Conservation (phyloP, 345 rosid genomes). For the Zanthoxylum bungeanum region DNA sequence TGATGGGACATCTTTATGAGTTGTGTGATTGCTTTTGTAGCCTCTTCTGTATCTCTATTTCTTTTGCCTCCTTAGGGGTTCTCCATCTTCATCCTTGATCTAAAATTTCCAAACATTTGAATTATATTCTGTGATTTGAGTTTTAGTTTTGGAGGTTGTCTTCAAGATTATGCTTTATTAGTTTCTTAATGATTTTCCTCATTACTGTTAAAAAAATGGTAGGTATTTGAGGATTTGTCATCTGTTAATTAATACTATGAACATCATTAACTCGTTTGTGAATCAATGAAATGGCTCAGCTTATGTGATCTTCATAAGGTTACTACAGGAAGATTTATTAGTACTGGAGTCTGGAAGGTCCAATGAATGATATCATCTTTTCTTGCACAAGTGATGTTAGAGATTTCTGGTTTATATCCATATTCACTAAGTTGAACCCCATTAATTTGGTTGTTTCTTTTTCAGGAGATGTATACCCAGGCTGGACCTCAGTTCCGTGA, state of each 20-base stretch:
- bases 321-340: neutral
- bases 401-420: neutral
- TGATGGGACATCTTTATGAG: neutral
- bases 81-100: neutral
- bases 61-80: neutral
- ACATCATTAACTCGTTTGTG: neutral
- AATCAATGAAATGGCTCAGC: neutral
- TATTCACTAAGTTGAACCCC: neutral
- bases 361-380: neutral
- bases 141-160: neutral
- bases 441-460: conserved; percentile 12
- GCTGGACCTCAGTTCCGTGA: conserved; percentile 94
- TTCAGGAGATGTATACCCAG: conserved; percentile 93
- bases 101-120: neutral
- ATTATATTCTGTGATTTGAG: neutral
- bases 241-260: conserved; percentile 1
- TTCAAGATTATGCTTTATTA: neutral
- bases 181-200: conserved; percentile 2
- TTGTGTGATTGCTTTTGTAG: neutral
- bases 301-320: neutral
- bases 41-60: neutral
- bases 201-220: no score
- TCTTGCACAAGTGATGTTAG: neutral
- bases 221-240: neutral
- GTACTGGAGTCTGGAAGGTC: conserved; percentile 1